These are phyloP conservation scores for Dittrichia graveolens DNA, from an alignment of 129 eudicot species.

Conservation along the genomic window DNA sequence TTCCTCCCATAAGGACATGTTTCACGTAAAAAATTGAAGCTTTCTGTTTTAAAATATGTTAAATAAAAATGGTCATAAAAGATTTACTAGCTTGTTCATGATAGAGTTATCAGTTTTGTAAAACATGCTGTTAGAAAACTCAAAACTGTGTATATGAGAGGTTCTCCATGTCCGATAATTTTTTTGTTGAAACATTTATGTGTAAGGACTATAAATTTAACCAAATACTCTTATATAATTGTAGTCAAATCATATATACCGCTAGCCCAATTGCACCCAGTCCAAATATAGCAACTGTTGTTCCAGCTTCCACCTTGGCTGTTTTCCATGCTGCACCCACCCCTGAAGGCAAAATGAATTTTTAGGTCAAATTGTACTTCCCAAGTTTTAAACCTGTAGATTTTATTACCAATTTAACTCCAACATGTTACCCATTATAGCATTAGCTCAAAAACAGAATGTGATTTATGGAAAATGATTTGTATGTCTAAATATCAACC, in stretches of 20 bases:
- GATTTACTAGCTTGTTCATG: background rate
- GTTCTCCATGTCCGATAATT: background rate
- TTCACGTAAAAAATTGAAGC: background rate
- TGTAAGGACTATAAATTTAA: slow-evolving; percentile 1
- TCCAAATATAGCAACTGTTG: slow-evolving; percentile 89
- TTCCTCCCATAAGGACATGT: slow-evolving; percentile 12
- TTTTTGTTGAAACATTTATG: background rate
- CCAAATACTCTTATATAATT: background rate
- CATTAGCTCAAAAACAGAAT: background rate
- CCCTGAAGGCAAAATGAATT: slow-evolving; percentile 47
- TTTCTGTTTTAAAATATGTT: background rate
- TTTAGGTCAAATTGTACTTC: background rate
- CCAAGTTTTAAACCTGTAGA: background rate
- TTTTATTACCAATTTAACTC: background rate
- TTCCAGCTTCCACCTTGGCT: slow-evolving; percentile 79
- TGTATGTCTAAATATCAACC: no score
- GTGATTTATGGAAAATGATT: no score
- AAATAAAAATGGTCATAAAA: background rate
- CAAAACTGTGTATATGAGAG: background rate
- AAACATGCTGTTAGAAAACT: background rate
- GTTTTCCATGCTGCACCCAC: slow-evolving; percentile 92
- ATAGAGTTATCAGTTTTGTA: background rate
- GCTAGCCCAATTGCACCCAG: slow-evolving; percentile 86
- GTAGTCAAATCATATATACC: slow-evolving; percentile 44
- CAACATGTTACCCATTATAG: background rate